Base-by-base conservation (phyloP, 495 filamentous ascomycete species). In the Trichocladium antarcticum region DNA sequence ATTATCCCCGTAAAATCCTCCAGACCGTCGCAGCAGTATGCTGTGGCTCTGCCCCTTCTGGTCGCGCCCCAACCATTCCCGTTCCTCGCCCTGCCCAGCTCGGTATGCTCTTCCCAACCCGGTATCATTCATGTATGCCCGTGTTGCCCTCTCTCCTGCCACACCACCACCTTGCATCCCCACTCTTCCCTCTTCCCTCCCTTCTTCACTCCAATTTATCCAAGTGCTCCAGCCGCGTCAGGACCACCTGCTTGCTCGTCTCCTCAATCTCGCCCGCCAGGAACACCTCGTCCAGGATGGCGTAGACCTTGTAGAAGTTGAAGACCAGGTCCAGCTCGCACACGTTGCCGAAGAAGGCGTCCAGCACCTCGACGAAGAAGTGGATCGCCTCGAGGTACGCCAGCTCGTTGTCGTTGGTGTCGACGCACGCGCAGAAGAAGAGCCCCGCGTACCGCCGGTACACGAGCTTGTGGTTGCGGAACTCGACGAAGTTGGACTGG, bases 261-360 rank as follows among this genome's bases (percentile, higher is more conserved):
- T 98, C 92, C 70, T 99, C 93, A 73, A 99, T 83, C 66, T 99
- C 92, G 32, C 92, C 92, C 2, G 93, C 92, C 51, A 99, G 65
- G 57, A 99, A 75, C 41, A 99, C 76, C 74, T 99, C 92, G 60
- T 99, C 92, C 19, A 99, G 76, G 58, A 99, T 97, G 68, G 93
- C 96, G 67, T 99, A 99, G 46, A 93, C 92, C 72, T 97, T 97
- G 64, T 96, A 92, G 67, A 97, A 97, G 68, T 97, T 97, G 77
- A 99, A 99, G 60, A 97, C 95, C 62, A 98, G 92, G 60, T 98
- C 92, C 56, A 98, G 74, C 73, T 99, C 93, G 79, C 92, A 98
- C 45, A 98, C 92, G 66, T 98, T 98, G 57, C 92, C 92, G 64
- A 98, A 98, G 73, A 98, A 98, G 57, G 85, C 77, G 76, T 98